Percentiles rank a stretch among this genome's conserved stretches.
phyloP scores from a whole-genome alignment of 2,329 filamentous ascomycete species.

The Fusarium sp. region DNA sequence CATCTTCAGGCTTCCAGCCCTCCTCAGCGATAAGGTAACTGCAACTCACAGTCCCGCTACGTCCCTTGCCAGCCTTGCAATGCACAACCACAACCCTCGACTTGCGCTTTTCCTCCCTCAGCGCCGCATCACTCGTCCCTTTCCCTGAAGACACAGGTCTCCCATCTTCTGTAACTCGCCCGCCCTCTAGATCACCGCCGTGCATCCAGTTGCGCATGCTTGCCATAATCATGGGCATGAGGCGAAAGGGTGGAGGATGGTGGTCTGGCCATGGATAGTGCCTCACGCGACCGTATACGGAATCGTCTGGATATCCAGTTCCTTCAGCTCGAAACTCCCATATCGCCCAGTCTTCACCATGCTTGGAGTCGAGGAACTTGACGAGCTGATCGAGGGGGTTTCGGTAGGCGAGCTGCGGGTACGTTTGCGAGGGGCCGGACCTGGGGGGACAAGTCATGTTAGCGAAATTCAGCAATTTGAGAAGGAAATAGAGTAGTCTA shows the following conservation, averaged over 20 bases:
- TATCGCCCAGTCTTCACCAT: conserved; percentile 88
- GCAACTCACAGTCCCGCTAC: conserved; percentile 88
- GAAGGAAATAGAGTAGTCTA: background rate
- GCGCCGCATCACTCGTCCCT: conserved; percentile 32
- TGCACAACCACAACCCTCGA: conserved; percentile 87
- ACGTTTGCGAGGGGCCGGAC: conserved; percentile 89
- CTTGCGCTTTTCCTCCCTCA: conserved; percentile 49
- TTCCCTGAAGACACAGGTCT: conserved; percentile 24
- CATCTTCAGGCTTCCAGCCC: conserved; percentile 65
- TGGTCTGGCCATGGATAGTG: conserved; percentile 98
- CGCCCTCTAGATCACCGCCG: conserved; percentile 56
- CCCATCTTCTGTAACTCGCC: conserved; percentile 20
- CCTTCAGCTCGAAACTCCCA: conserved; percentile 99
- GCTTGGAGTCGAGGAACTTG: conserved; percentile 85
- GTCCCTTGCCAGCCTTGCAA: conserved; percentile 96
- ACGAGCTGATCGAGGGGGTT: conserved; percentile 92
- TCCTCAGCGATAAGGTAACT: conserved; percentile 92
- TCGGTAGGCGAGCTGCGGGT: conserved; percentile 91
- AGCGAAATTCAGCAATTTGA: conserved; percentile 6
- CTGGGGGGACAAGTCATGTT: conserved; percentile 61
- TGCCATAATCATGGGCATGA: conserved; percentile 89
- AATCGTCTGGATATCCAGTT: conserved; percentile 91
- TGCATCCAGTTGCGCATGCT: conserved; percentile 92
- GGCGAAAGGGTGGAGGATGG: conserved; percentile 90
- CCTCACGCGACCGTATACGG: conserved; percentile 84